These are phyloP conservation scores for Xerocomellus amylosporus DNA, from an alignment of 768 basidiomycete species.

Conservation along the genomic window DNA sequence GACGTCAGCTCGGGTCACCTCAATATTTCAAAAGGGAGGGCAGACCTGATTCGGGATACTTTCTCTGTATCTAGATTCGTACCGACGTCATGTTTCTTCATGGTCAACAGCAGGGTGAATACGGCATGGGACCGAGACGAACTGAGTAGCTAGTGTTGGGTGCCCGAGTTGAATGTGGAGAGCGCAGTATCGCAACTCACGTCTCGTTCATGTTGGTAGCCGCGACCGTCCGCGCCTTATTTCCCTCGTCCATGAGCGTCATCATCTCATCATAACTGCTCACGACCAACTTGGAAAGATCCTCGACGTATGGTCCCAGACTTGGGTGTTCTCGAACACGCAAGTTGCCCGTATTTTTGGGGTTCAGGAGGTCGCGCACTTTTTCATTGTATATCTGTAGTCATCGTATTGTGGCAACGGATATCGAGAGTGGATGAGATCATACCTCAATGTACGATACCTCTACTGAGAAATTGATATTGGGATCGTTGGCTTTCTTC, in stretches of 20 bases:
- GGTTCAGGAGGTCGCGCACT: conserved; percentile 95
- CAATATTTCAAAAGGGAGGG: not conserved
- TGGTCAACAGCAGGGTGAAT: conserved; percentile 91
- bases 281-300: conserved; percentile 90
- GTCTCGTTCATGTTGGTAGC: conserved; percentile 99
- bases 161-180: not conserved
- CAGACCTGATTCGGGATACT: conserved; percentile 93
- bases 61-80: conserved; percentile 95
- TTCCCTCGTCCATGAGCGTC: conserved; percentile 99
- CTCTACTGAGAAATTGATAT: conserved; percentile 85
- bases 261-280: conserved; percentile 95
- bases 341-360: conserved; percentile 93
- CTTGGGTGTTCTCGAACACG: conserved; percentile 97
- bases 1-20: conserved; percentile 9
- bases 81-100: conserved; percentile 80
- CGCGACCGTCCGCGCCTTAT: conserved; percentile 97
- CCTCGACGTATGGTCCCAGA: conserved; percentile 97
- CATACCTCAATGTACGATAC: conserved; percentile 95
- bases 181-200: conserved; percentile 41
- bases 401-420: not conserved
- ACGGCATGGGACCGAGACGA: conserved; percentile 98
- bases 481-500: conserved; percentile 60
- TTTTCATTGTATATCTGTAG: conserved; percentile 92
- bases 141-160: conserved; percentile 37
- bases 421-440: not conserved